phyloP scores from a whole-genome alignment of 352 stramenopile genomes.

The Pythium graminicola region DNA sequence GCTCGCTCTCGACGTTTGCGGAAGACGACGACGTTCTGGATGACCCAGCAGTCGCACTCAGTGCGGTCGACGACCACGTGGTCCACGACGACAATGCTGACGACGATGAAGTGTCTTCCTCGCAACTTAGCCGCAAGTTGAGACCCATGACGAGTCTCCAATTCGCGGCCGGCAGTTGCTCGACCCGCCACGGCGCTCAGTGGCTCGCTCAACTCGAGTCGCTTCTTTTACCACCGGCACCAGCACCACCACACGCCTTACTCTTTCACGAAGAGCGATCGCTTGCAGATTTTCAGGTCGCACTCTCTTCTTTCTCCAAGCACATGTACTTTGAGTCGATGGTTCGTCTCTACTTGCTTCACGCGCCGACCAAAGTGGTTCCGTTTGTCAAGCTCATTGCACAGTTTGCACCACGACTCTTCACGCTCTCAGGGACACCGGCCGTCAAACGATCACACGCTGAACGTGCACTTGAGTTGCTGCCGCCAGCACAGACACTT shows the following conservation, averaged over 20 bases:
- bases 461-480: constrained; percentile 57
- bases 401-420: constrained; percentile 55
- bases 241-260: constrained; percentile 43
- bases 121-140: constrained; percentile 65
- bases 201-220: constrained; percentile 72
- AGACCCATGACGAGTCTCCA: constrained; percentile 74
- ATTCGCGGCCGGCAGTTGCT: constrained; percentile 59
- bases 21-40: constrained; percentile 22
- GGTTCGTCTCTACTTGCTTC: constrained; percentile 68
- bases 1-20: constrained; percentile 38
- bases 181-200: constrained; percentile 43
- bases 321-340: constrained; percentile 87
- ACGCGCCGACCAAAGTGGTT: constrained; percentile 47
- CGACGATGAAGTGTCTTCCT: constrained; percentile 23
- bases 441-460: constrained; percentile 44
- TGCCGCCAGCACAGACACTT: constrained; percentile 49
- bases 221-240: constrained; percentile 28
- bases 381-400: constrained; percentile 57
- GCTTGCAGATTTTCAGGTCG: constrained; percentile 60
- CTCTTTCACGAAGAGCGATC: constrained; percentile 80
- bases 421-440: constrained; percentile 45
- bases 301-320: constrained; percentile 71
- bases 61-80: constrained; percentile 10
- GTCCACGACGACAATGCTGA: constrained; percentile 14
- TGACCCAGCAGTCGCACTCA: neutral